Percentiles rank a stretch among this genome's conserved stretches.
Conservation (phyloP, 2,329 filamentous ascomycete genomes). For the Lachnellula cervina region DNA sequence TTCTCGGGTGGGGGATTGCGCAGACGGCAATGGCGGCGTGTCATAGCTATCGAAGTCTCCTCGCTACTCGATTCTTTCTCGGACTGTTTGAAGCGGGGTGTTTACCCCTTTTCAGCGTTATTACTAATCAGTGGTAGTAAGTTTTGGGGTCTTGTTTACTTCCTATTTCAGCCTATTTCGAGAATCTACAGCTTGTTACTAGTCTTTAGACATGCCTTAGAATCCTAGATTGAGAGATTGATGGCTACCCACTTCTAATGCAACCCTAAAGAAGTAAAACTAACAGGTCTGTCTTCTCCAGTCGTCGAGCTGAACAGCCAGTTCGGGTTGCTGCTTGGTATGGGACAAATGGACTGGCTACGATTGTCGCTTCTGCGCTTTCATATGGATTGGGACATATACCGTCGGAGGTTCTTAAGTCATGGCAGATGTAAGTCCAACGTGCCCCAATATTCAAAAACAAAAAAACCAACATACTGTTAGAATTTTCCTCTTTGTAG, state of each 20-base stretch:
- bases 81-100: slow-evolving; percentile 66
- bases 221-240: no score
- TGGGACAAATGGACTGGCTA: slow-evolving; percentile 30
- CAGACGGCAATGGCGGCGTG: slow-evolving; percentile 42
- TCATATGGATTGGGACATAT: slow-evolving; percentile 33
- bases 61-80: slow-evolving; percentile 79
- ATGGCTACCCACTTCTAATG: no score
- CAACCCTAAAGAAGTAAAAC: no score
- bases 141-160: no score
- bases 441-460: slow-evolving; percentile 31
- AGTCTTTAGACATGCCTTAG: no score
- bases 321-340: slow-evolving; percentile 34
- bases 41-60: slow-evolving; percentile 65
- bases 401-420: slow-evolving; percentile 42
- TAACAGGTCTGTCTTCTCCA: no score
- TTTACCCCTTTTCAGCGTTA: slow-evolving; percentile 34
- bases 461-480: slow-evolving; percentile 43
- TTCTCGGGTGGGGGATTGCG: slow-evolving; percentile 45
- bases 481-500: slow-evolving; percentile 64
- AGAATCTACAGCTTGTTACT: no score
- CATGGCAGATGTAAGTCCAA: slow-evolving; percentile 28
- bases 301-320: slow-evolving; percentile 34
- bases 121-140: slow-evolving; percentile 36
- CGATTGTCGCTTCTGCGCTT: slow-evolving; percentile 29
- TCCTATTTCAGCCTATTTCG: no score